Evolutionary conservation across 768 basidiomycete species (phyloP).

Genomic region (Albatrellus ellisii): DNA sequence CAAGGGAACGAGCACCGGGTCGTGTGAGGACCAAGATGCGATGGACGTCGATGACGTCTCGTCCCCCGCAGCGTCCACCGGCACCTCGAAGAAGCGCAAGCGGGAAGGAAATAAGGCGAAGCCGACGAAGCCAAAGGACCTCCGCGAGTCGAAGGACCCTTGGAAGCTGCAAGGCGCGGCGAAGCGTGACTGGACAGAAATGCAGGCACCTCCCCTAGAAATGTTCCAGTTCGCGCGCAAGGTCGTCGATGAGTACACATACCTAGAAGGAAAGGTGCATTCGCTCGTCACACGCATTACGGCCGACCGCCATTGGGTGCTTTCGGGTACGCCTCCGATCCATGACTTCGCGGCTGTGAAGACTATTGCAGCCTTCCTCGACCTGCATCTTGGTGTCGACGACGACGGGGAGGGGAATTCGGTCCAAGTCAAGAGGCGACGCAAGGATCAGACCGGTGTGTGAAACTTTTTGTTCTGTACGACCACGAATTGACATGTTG

Average conservation of each 20-base stretch:
- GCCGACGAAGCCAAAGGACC: conserved; percentile 22
- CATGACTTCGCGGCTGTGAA: conserved; percentile 85
- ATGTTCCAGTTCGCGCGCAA: conserved; percentile 87
- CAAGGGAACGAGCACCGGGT: conserved; percentile 15
- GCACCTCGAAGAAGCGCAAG: conserved; percentile 32
- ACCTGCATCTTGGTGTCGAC: conserved; percentile 84
- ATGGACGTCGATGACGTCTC: conserved; percentile 46
- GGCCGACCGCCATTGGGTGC: conserved; percentile 79
- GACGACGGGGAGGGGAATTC: conserved; percentile 78
- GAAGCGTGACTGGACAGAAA: conserved; percentile 59
- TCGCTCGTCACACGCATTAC: conserved; percentile 65
- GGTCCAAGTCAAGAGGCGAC: conserved; percentile 64
- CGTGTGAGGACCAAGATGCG: conserved; percentile 22
- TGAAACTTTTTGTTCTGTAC: background rate
- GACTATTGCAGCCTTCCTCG: conserved; percentile 80
- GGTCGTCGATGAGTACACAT: conserved; percentile 92
- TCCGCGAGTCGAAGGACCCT: conserved; percentile 48
- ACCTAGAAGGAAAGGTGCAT: conserved; percentile 70
- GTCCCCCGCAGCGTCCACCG: conserved; percentile 17
- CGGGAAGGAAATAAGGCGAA: conserved; percentile 16
- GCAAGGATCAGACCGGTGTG: conserved; percentile 72
- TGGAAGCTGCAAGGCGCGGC: conserved; percentile 64
- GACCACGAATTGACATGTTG: background rate
- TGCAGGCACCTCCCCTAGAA: conserved; percentile 77
- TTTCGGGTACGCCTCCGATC: conserved; percentile 94